These are phyloP conservation scores for Diplosphaera chodatii DNA, from an alignment of 139 green algal genomes.

Conservation along the genomic window DNA sequence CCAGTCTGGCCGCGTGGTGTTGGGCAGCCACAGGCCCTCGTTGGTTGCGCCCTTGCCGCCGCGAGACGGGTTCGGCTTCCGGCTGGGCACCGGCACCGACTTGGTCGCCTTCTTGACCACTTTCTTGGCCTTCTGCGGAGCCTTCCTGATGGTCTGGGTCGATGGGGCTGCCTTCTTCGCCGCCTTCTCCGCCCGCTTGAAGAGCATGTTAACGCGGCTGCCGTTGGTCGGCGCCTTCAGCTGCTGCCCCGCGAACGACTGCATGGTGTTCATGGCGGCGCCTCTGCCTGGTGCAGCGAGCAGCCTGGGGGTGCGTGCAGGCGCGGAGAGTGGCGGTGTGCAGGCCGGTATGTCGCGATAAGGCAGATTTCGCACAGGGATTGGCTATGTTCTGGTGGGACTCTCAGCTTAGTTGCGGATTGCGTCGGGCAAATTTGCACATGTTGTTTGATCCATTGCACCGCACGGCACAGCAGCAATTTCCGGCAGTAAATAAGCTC, in stretches of 20 bases:
- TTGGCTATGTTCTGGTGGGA: too few relatives aligned
- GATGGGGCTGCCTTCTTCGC: neutral
- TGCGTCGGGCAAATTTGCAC: too few relatives aligned
- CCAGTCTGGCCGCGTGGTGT: slow-evolving; percentile 74
- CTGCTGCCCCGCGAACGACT: neutral
- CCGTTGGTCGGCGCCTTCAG: neutral
- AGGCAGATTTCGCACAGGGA: too few relatives aligned
- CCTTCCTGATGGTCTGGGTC: neutral
- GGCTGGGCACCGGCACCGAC: neutral
- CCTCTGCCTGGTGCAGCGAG: neutral
- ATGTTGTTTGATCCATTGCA: too few relatives aligned
- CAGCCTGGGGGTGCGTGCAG: neutral
- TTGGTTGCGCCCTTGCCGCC: slow-evolving; percentile 8
- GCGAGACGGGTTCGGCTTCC: neutral
- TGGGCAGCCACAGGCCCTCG: slow-evolving; percentile 81
- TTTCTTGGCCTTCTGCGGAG: neutral
- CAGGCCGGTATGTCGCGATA: too few relatives aligned
- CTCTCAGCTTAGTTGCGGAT: too few relatives aligned
- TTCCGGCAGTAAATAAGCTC: too few relatives aligned
- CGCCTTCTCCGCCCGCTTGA: neutral
- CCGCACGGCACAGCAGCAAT: too few relatives aligned
- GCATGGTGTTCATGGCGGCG: neutral
- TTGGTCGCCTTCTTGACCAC: slow-evolving; percentile 3
- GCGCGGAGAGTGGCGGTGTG: too few relatives aligned
- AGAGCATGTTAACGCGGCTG: neutral